A percentile compares a stretch with the other conserved stretches of the same genome.
Evolutionary conservation across 495 filamentous ascomycete species (phyloP).

Genomic region (Aspergillus asperescens): DNA sequence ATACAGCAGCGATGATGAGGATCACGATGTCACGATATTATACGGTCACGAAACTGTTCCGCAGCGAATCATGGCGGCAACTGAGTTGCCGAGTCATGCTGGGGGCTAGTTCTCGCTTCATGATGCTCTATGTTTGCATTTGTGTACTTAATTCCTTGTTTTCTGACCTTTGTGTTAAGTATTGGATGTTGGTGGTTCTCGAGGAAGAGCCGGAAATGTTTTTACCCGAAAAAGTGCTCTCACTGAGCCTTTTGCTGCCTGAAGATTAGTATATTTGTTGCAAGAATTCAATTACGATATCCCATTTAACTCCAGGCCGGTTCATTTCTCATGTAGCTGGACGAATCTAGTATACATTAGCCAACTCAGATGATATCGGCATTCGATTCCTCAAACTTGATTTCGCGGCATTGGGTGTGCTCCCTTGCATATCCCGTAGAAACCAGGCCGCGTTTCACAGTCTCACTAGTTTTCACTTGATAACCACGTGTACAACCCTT

Average conservation of each 20-base stretch:
- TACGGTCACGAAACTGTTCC: slow-evolving; percentile 38
- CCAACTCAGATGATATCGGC: neutral
- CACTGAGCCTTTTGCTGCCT: neutral
- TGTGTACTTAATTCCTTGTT: slow-evolving; percentile 20
- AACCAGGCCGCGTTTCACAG: too few relatives aligned
- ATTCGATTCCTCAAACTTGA: neutral
- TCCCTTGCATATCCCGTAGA: neutral
- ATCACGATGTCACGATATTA: slow-evolving; percentile 47
- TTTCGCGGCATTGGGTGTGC: neutral
- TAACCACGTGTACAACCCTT: neutral
- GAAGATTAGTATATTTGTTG: neutral
- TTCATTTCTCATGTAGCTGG: neutral
- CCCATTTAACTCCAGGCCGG: neutral
- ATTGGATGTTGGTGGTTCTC: slow-evolving; percentile 6
- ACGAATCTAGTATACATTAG: neutral
- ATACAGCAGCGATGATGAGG: slow-evolving; percentile 43
- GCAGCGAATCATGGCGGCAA: slow-evolving; percentile 21
- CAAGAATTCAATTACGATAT: neutral
- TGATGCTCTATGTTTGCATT: slow-evolving; percentile 21
- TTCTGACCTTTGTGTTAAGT: slow-evolving; percentile 17
- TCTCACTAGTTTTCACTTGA: too few relatives aligned
- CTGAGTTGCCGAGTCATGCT: slow-evolving; percentile 24
- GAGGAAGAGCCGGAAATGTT: neutral
- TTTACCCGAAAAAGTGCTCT: neutral
- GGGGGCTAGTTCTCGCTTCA: slow-evolving; percentile 24